Conservation (phyloP, 139 green algal genomes). For the Coelastrella sp. region DNA sequence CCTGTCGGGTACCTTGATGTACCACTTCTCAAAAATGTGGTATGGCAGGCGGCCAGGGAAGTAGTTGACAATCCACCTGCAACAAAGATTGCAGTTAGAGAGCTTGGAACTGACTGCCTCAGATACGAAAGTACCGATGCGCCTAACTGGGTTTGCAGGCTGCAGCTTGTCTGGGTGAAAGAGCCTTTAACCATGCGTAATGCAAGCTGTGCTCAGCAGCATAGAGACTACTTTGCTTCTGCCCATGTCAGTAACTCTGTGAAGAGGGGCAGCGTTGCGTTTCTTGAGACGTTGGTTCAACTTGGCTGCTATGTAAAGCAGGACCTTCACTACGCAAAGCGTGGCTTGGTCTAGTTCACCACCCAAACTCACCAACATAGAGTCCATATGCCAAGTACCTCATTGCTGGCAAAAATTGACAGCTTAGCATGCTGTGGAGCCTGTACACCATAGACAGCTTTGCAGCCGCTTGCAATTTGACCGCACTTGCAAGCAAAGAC, state of each 20-base stretch:
- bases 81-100: not conserved
- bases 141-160: not conserved
- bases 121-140: not conserved
- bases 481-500: not conserved
- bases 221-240: no score
- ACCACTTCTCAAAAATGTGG: not conserved
- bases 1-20: conserved; percentile 16
- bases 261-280: no score
- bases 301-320: not conserved
- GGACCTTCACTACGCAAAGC: not conserved
- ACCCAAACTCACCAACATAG: conserved; percentile 29
- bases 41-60: not conserved
- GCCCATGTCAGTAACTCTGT: no score
- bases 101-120: not conserved
- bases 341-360: no score
- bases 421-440: conserved; percentile 6
- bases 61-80: conserved; percentile 41
- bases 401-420: conserved; percentile 19
- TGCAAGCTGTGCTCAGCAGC: no score
- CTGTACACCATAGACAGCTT: not conserved
- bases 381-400: conserved; percentile 20
- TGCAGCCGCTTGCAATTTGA: not conserved
- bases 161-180: no score
- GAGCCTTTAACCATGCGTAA: no score
- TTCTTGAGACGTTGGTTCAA: no score